Percentiles rank a stretch among this genome's conserved stretches.
These are phyloP conservation scores for Talinum fruticosum DNA, from an alignment of 148 eudicot species.

Conservation along the genomic window DNA sequence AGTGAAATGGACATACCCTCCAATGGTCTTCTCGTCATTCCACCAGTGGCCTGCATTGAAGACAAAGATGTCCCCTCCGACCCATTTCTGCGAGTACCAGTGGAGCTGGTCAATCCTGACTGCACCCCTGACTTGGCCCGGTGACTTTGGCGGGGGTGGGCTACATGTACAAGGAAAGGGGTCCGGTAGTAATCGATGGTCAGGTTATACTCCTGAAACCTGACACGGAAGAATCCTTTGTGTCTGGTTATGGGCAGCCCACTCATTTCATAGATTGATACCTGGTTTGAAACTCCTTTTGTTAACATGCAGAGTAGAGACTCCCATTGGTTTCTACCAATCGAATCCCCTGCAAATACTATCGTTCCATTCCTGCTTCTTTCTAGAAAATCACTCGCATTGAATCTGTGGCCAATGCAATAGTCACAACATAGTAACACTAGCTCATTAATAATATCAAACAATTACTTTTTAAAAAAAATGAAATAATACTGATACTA, in stretches of 20 bases:
- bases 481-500: too few relatives aligned
- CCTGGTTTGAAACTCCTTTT: constrained; percentile 49
- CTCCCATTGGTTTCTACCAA: constrained; percentile 81
- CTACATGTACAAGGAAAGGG: constrained; percentile 49
- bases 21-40: constrained; percentile 61
- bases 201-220: constrained; percentile 55
- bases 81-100: constrained; percentile 58
- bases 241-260: constrained; percentile 67
- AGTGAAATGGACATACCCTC: constrained; percentile 35
- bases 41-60: constrained; percentile 77
- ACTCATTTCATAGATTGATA: constrained; percentile 49
- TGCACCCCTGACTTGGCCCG: constrained; percentile 37
- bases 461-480: too few relatives aligned
- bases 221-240: constrained; percentile 59
- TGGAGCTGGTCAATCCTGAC: constrained; percentile 65
- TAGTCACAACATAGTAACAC: background rate
- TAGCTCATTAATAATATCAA: too few relatives aligned
- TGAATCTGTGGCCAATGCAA: constrained; percentile 33
- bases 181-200: constrained; percentile 66
- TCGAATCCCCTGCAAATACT: constrained; percentile 72
- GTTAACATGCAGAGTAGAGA: constrained; percentile 67
- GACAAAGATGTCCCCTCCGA: constrained; percentile 45
- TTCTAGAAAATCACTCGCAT: constrained; percentile 57
- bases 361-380: constrained; percentile 54
- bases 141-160: constrained; percentile 45